phyloP scores from a whole-genome alignment of 2,329 filamentous ascomycete species.

The Pseudogymnoascus destructans region DNA sequence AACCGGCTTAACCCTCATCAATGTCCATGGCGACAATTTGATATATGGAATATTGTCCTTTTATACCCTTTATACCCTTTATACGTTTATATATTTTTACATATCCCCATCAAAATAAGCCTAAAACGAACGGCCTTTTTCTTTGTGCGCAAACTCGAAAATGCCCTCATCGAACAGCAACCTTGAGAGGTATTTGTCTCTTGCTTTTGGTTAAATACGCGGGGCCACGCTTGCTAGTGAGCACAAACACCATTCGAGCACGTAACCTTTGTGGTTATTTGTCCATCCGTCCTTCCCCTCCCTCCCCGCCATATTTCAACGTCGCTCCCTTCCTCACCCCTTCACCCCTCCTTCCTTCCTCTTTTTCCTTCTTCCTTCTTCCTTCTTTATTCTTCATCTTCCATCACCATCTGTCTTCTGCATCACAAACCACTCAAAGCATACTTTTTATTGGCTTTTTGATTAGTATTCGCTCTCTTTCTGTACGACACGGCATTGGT shows the following conservation, averaged over 20 bases:
- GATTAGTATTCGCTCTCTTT: neutral
- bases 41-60: neutral
- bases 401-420: neutral
- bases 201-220: neutral
- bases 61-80: too few relatives aligned
- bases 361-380: neutral
- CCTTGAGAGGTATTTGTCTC: conserved; percentile 4
- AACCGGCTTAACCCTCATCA: neutral
- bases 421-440: neutral
- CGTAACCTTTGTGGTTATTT: conserved; percentile 8
- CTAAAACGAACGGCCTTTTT: neutral
- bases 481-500: neutral
- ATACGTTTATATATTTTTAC: neutral
- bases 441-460: neutral
- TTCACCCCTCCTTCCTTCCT: neutral
- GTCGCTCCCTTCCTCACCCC: neutral
- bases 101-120: neutral
- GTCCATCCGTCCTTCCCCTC: conserved; percentile 5
- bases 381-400: neutral
- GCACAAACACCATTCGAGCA: neutral
- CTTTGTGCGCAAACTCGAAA: conserved; percentile 4
- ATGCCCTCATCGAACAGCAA: neutral
- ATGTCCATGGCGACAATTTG: neutral
- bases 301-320: conserved; percentile 1
- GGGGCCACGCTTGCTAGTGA: neutral